Base-by-base conservation (phyloP, 805 yeast species). In the Saturnispora serradocipensis region DNA sequence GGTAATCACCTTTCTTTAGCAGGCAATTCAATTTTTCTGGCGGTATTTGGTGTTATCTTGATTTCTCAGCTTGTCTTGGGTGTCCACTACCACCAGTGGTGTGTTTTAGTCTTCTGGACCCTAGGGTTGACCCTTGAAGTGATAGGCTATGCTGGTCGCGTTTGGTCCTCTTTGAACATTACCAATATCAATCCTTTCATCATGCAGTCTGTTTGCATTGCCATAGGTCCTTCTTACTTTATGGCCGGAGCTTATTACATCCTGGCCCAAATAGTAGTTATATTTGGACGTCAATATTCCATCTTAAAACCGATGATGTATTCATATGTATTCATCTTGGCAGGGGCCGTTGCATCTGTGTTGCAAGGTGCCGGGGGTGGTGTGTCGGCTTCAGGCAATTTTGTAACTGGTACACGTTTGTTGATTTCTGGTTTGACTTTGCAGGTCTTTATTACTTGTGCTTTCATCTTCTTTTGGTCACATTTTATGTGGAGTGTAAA, bases 181-280 rank as follows among this genome's bases (percentile, higher is more conserved):
- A 43, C 47, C 9, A 57, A 65, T 36, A 49, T 62, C 35, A 62
- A 70, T 44, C 64, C 70, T 39, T 86, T 72, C 60, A 56, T 83
- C 42, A 66, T 80, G 55, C 90, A 86, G 62, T 76, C 81, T 56
- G 71, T 80, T 51, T 70, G 80, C 56, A 69, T 85, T 51, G 83
- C 88, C 0, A 66, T 86, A 45, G 88, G 86, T 0, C 95, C 95
- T 0, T 85, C 83, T 4, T 82, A 86, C 63, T 71, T 83, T 43
- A 82, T 84, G 84, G 95, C 82, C 5, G 91, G 88, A 2, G 70
- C 86, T 3, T 86, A 86, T 65, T 81, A 74, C 57, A 72, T 80
- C 51, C 65, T 86, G 54, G 86, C 82, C 9, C 81, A 84, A 63
- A 55, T 82, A 40, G 68, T 78, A 50, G 79, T 79, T 53, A 63